Evolutionary conservation across 129 eudicot species (phyloP).

Genomic region (Helianthus tuberosus): DNA sequence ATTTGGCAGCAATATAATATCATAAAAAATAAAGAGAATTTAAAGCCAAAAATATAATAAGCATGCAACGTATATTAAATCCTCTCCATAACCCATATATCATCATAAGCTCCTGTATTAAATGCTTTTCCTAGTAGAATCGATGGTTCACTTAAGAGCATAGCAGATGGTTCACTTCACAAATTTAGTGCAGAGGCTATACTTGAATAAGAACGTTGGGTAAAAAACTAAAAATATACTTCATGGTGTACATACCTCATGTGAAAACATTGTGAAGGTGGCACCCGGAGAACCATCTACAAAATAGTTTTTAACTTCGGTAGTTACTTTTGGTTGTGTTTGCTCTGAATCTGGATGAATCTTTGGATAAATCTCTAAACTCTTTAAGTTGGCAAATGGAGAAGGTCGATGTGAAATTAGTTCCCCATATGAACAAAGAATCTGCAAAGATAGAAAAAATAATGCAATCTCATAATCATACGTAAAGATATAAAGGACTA

Average conservation of each 20-base stretch:
- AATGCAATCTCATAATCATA: background rate
- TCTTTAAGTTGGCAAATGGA: background rate
- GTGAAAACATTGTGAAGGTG: slow-evolving; percentile 9
- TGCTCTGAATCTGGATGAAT: no score
- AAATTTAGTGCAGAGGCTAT: no score
- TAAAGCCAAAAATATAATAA: no score
- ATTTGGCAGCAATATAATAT: background rate
- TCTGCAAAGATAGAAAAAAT: background rate
- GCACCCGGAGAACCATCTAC: background rate
- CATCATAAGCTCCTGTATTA: no score
- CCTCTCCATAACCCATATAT: no score
- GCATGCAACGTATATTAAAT: no score
- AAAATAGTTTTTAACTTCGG: background rate
- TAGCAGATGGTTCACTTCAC: no score
- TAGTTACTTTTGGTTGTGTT: background rate
- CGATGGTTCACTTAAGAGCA: no score
- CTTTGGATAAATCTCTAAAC: background rate
- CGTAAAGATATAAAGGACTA: background rate
- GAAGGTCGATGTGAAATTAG: background rate
- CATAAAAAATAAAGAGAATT: background rate
- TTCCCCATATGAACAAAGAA: background rate
- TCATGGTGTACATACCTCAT: background rate
- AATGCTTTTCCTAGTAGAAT: no score
- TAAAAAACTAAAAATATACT: no score
- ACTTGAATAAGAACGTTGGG: no score